phyloP scores from a whole-genome alignment of 768 basidiomycete genomes.

The Trametes sanguinea region DNA sequence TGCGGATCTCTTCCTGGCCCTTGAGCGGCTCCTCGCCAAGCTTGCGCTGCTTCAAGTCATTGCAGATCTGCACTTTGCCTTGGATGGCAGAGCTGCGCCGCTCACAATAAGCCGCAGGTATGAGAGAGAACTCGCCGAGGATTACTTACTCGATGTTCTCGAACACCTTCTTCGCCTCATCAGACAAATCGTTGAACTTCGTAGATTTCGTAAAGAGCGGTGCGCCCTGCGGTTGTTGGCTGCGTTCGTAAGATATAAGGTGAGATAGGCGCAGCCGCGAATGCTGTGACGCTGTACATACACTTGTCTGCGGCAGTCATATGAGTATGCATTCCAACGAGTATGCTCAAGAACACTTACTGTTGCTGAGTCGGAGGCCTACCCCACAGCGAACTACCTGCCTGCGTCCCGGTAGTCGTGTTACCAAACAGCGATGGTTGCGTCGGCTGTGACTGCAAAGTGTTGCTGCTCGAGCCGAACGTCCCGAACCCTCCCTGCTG shows the following conservation, averaged over 20 bases:
- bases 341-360: slow-evolving; percentile 17
- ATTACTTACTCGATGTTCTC: slow-evolving; percentile 69
- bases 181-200: slow-evolving; percentile 83
- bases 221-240: slow-evolving; percentile 24
- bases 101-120: not conserved
- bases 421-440: slow-evolving; percentile 15
- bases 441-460: slow-evolving; percentile 18
- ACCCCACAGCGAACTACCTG: slow-evolving; percentile 21
- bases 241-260: not conserved
- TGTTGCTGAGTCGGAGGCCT: slow-evolving; percentile 24
- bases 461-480: slow-evolving; percentile 25
- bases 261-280: too few species aligned
- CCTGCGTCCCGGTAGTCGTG: slow-evolving; percentile 6
- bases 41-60: slow-evolving; percentile 75
- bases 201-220: slow-evolving; percentile 56
- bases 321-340: not conserved
- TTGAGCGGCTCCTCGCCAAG: slow-evolving; percentile 74
- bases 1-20: slow-evolving; percentile 67
- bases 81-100: slow-evolving; percentile 33
- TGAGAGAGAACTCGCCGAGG: not conserved
- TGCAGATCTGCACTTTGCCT: slow-evolving; percentile 77
- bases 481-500: slow-evolving; percentile 26
- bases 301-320: not conserved
- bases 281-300: not conserved
- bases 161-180: slow-evolving; percentile 61